These are phyloP conservation scores for Candida endomychidarum DNA, from an alignment of 805 yeast species.

Conservation along the genomic window DNA sequence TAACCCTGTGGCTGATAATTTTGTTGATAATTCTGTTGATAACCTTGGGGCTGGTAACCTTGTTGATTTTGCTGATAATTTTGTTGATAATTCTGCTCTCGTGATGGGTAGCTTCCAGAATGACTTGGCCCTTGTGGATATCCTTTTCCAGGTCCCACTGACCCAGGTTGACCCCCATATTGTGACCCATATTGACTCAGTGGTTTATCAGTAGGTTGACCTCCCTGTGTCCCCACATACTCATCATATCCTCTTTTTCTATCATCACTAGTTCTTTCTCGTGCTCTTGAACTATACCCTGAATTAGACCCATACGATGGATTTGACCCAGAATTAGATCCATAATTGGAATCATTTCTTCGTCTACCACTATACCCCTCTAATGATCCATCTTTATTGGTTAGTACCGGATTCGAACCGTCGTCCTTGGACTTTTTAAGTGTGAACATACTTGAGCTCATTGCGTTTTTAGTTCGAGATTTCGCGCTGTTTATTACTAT, in stretches of 20 bases:
- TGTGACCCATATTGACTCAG: too few species aligned
- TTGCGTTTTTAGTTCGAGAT: neutral
- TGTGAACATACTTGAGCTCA: conserved; percentile 5
- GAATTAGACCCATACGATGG: too few species aligned
- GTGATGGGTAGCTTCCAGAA: conserved; percentile 1
- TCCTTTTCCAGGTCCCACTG: conserved; percentile 1
- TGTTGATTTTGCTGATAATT: conserved; percentile 6
- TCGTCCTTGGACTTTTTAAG: neutral
- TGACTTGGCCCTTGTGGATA: conserved; percentile 13
- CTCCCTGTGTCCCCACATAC: conserved; percentile 10
- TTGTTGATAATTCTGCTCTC: conserved; percentile 2
- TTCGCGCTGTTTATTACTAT: neutral
- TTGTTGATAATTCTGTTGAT: conserved; percentile 3
- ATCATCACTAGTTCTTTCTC: conserved; percentile 8
- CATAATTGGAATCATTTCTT: conserved; percentile 4
- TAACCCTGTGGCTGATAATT: conserved; percentile 9
- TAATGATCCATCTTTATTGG: conserved; percentile 6
- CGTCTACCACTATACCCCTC: conserved; percentile 8
- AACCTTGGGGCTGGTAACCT: conserved; percentile 6
- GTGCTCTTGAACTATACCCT: conserved; percentile 6
- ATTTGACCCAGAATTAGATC: too few species aligned
- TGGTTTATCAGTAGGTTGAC: too few species aligned
- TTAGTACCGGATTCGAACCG: conserved; percentile 1
- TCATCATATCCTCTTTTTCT: conserved; percentile 17
- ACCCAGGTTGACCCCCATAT: neutral